Evolutionary conservation across 441 rosid species (phyloP).

Genomic region (Adansonia madagascariensis): DNA sequence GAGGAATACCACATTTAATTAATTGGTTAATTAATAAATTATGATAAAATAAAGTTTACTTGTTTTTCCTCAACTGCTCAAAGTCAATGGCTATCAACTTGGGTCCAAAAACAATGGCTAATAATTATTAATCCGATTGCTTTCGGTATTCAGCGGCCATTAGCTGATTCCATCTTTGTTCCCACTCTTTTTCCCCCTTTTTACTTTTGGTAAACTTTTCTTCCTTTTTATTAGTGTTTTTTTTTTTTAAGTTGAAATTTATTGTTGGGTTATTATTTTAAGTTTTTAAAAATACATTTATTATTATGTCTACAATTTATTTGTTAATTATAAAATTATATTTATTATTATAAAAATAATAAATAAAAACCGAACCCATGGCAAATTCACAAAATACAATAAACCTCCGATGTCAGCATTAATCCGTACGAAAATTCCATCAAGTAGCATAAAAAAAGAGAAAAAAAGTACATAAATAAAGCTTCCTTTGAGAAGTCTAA

Average conservation of each 20-base stretch:
- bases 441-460: not conserved
- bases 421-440: not conserved
- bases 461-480: not conserved
- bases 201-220: not conserved
- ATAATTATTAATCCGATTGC: constrained; percentile 28
- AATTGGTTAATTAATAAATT: not conserved
- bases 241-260: not conserved
- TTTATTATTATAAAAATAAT: not conserved
- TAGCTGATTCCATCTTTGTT: not conserved
- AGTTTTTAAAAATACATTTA: not conserved
- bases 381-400: no score
- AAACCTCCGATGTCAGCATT: not conserved
- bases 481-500: constrained; percentile 11
- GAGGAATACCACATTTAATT: not conserved
- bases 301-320: no score
- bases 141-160: constrained; percentile 41
- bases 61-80: constrained; percentile 33
- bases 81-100: constrained; percentile 61
- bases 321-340: not conserved
- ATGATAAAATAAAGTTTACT: constrained; percentile 15
- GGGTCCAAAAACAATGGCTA: constrained; percentile 33
- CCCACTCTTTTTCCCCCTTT: not conserved
- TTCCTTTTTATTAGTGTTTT: not conserved
- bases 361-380: not conserved
- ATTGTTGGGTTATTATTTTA: not conserved